Percentiles rank a stretch among this genome's conserved stretches.
These are phyloP conservation scores for Suillus brevipes DNA, from an alignment of 768 basidiomycete species.

Conservation along the genomic window DNA sequence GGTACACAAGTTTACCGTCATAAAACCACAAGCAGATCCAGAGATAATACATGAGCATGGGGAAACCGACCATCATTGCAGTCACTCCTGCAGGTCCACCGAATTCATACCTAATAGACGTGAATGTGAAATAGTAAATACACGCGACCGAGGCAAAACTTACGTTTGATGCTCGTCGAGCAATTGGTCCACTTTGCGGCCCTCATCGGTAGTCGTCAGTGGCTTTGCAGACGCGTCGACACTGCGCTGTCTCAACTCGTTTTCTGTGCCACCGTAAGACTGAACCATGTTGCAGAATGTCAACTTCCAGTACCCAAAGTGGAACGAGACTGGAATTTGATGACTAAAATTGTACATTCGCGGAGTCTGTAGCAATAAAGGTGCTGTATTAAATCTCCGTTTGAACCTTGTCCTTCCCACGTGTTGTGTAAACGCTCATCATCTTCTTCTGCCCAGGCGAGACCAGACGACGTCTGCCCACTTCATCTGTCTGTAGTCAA, in stretches of 20 bases:
- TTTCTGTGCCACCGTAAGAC: conserved; percentile 26
- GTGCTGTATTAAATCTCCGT: conserved; percentile 22
- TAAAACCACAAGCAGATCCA: conserved; percentile 98
- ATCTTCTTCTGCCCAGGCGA: neutral
- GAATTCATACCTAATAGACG: conserved; percentile 78
- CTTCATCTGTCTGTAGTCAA: conserved; percentile 18
- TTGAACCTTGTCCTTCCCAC: conserved; percentile 10
- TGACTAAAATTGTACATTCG: conserved; percentile 7
- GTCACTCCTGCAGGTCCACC: conserved; percentile 91
- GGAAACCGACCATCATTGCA: conserved; percentile 94
- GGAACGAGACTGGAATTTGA: conserved; percentile 12
- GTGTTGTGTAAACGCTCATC: conserved; percentile 5
- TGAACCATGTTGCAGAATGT: conserved; percentile 25
- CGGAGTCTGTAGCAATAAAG: conserved; percentile 3
- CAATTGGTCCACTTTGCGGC: conserved; percentile 69
- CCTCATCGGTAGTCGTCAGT: conserved; percentile 59
- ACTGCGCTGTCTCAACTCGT: conserved; percentile 33
- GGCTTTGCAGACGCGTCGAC: conserved; percentile 20
- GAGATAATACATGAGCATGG: conserved; percentile 95
- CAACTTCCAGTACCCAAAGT: conserved; percentile 8
- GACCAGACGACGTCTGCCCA: conserved; percentile 18
- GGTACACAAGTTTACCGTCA: conserved; percentile 77
- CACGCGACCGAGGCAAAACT: conserved; percentile 17
- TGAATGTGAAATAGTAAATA: neutral
- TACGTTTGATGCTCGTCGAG: conserved; percentile 71